Evolutionary conservation across 2,329 filamentous ascomycete genomes (phyloP).

Genomic region (Epichloe scottii): DNA sequence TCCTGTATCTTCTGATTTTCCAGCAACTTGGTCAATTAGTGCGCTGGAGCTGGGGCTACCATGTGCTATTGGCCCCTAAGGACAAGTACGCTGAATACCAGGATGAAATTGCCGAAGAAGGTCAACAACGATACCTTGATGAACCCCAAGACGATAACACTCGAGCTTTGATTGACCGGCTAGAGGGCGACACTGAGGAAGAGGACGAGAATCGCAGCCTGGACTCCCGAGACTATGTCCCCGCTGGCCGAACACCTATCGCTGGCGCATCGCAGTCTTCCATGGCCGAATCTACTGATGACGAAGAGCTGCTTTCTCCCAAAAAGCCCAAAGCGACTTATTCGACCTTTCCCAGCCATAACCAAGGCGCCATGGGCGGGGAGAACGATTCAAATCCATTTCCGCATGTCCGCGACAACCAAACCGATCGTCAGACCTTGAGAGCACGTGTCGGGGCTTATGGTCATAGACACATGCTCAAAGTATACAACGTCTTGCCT

Average conservation of each 20-base stretch:
- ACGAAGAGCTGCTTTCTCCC: slow-evolving; percentile 17
- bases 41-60: slow-evolving; percentile 97
- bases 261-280: slow-evolving; percentile 37
- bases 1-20: slow-evolving; percentile 91
- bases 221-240: slow-evolving; percentile 38
- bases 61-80: slow-evolving; percentile 80
- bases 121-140: slow-evolving; percentile 43
- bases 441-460: slow-evolving; percentile 20
- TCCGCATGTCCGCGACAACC: slow-evolving; percentile 38
- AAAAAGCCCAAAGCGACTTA: slow-evolving; percentile 19
- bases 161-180: slow-evolving; percentile 28
- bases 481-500: slow-evolving; percentile 28
- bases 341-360: slow-evolving; percentile 13
- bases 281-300: slow-evolving; percentile 35
- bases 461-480: slow-evolving; percentile 12
- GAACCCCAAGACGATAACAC: slow-evolving; percentile 30
- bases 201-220: slow-evolving; percentile 23
- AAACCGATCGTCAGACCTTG: slow-evolving; percentile 20
- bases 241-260: slow-evolving; percentile 43
- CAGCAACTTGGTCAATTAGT: slow-evolving; percentile 93
- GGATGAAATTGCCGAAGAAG: slow-evolving; percentile 39
- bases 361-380: slow-evolving; percentile 19
- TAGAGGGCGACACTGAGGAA: slow-evolving; percentile 26
- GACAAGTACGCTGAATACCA: slow-evolving; percentile 57
- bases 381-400: slow-evolving; percentile 47